Conservation (phyloP, 2,329 filamentous ascomycete species). For the Colletotrichum higginsianum region DNA sequence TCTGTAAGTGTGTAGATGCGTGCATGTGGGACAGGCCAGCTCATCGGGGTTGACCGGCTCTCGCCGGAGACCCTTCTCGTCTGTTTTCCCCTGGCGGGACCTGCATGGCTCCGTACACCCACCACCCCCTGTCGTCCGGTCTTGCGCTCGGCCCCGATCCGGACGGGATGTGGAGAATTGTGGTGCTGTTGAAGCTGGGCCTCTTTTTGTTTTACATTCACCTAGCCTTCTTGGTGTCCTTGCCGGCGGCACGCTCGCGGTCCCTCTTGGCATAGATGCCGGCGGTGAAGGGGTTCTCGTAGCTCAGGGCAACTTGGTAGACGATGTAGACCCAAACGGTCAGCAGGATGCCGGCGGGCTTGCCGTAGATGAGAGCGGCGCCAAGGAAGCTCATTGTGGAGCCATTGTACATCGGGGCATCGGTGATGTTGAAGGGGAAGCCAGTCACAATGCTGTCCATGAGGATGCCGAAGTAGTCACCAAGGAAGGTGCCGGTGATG, state of each 20-base stretch:
- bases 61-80: conserved; percentile 26
- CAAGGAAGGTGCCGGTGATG: conserved; percentile 94
- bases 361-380: conserved; percentile 86
- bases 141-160: conserved; percentile 36
- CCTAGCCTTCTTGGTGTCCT: conserved; percentile 67
- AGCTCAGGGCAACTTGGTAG: conserved; percentile 85
- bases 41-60: conserved; percentile 29
- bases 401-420: conserved; percentile 97
- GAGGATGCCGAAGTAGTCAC: conserved; percentile 98
- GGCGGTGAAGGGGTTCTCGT: conserved; percentile 94
- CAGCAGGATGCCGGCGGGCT: conserved; percentile 86
- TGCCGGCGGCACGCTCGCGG: conserved; percentile 63
- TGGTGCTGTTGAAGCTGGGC: conserved; percentile 43
- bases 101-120: conserved; percentile 36
- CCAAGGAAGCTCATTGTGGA: conserved; percentile 94
- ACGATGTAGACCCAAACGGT: conserved; percentile 81
- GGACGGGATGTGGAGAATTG: conserved; percentile 25
- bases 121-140: conserved; percentile 36
- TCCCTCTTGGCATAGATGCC: conserved; percentile 94
- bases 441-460: conserved; percentile 96
- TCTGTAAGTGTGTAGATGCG: not conserved
- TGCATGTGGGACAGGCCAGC: conserved; percentile 27
- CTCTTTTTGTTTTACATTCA: conserved; percentile 49
- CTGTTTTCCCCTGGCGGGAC: conserved; percentile 17
- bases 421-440: conserved; percentile 94